A percentile compares a stretch with the other conserved stretches of the same genome.
These are phyloP conservation scores for Herpetomonas samuelpessoai DNA, from an alignment of 208 protist genomes.

Conservation along the genomic window DNA sequence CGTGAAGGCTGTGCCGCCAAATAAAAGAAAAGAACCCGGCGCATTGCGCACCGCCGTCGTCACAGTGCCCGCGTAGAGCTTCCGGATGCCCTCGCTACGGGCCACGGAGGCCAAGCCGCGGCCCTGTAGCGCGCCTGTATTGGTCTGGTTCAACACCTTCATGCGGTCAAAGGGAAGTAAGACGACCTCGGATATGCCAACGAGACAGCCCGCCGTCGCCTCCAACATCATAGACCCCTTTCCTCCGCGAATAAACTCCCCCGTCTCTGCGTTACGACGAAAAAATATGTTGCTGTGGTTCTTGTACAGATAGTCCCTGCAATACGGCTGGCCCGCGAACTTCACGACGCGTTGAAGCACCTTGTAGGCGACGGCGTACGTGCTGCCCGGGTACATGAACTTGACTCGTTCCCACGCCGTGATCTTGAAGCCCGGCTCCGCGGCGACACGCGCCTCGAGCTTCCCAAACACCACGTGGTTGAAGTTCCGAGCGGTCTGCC, in stretches of 20 bases:
- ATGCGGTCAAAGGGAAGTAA: conserved; percentile 79
- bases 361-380: conserved; percentile 75
- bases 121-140: conserved; percentile 37
- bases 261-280: conserved; percentile 9
- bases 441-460: conserved; percentile 21
- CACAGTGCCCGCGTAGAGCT: conserved; percentile 50
- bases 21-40: conserved; percentile 61
- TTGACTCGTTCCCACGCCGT: conserved; percentile 33
- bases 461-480: conserved; percentile 43
- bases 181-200: conserved; percentile 57
- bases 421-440: conserved; percentile 11
- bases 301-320: conserved; percentile 53
- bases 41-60: conserved; percentile 66
- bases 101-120: conserved; percentile 32
- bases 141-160: conserved; percentile 80
- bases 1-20: conserved; percentile 65
- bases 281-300: conserved; percentile 39
- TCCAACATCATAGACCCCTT: conserved; percentile 44
- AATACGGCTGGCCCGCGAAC: conserved; percentile 78
- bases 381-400: conserved; percentile 73
- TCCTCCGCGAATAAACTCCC: conserved; percentile 18
- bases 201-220: conserved; percentile 46
- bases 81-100: conserved; percentile 29
- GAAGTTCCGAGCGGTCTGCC: conserved; percentile 24
- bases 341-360: conserved; percentile 74